These are phyloP conservation scores for Venturia aucupariae DNA, from an alignment of 2,329 filamentous ascomycete species.

Conservation along the genomic window DNA sequence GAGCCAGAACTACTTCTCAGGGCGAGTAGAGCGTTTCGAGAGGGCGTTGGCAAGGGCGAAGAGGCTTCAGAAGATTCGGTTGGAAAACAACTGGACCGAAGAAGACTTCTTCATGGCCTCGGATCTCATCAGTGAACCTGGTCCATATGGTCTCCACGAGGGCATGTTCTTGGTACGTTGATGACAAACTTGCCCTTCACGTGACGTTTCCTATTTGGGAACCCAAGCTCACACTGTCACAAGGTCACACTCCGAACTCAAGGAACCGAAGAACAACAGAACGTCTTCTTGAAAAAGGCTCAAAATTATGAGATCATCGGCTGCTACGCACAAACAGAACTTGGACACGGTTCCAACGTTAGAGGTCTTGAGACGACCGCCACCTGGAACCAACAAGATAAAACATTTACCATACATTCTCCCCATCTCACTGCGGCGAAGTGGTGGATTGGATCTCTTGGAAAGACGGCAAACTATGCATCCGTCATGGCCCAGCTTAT, in stretches of 20 bases:
- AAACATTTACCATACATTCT: conserved; percentile 67
- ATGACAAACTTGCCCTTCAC: conserved; percentile 25
- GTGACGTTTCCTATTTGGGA: neutral
- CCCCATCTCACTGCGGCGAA: conserved; percentile 67
- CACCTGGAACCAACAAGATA: conserved; percentile 63
- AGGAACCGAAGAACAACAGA: conserved; percentile 63
- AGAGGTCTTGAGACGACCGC: conserved; percentile 63
- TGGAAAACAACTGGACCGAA: conserved; percentile 56
- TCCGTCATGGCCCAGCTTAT: conserved; percentile 72
- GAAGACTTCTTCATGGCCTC: conserved; percentile 57
- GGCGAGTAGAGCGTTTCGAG: conserved; percentile 59
- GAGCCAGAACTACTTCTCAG: conserved; percentile 66
- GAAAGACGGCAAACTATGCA: conserved; percentile 65
- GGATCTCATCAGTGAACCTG: conserved; percentile 63
- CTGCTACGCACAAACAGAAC: conserved; percentile 73
- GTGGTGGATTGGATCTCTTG: conserved; percentile 78
- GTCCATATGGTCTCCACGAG: conserved; percentile 64
- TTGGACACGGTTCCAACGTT: conserved; percentile 74
- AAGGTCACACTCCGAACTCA: conserved; percentile 62
- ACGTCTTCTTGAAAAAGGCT: conserved; percentile 61
- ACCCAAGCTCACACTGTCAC: conserved; percentile 14
- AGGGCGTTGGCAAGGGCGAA: conserved; percentile 62
- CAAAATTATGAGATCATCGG: conserved; percentile 63
- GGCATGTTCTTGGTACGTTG: conserved; percentile 54
- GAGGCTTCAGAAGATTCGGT: conserved; percentile 55